These are phyloP conservation scores for Stentor roeselii DNA, from an alignment of 73 alveolate genomes.

Conservation along the genomic window DNA sequence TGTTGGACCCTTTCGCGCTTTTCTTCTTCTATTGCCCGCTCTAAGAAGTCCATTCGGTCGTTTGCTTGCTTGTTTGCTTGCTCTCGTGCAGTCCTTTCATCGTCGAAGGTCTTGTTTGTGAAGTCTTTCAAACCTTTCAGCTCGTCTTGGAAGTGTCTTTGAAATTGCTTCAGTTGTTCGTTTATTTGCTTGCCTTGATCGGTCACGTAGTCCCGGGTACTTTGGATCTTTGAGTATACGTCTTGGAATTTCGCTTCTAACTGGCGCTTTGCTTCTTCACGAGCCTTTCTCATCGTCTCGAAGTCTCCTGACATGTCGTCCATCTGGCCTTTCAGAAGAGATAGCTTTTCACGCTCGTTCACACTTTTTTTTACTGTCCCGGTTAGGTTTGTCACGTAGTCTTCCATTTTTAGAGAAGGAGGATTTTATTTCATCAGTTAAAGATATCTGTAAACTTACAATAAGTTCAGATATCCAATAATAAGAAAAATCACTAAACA, in stretches of 20 bases:
- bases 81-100: conserved; percentile 60
- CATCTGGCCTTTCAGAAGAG: conserved; percentile 74
- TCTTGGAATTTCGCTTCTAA: conserved; percentile 77
- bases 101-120: conserved; percentile 59
- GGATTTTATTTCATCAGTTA: no score
- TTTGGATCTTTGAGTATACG: conserved; percentile 66
- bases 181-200: conserved; percentile 71
- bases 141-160: conserved; percentile 59
- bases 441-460: no score
- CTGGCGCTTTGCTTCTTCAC: conserved; percentile 83
- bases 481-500: no score
- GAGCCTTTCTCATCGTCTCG: conserved; percentile 74
- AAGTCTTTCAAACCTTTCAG: conserved; percentile 58
- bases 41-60: conserved; percentile 66
- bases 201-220: conserved; percentile 63
- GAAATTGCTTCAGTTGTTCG: conserved; percentile 66
- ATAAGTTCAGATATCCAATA: no score
- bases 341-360: conserved; percentile 68
- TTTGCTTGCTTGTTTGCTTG: conserved; percentile 56
- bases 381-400: conserved; percentile 14
- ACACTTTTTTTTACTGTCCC: conserved; percentile 42
- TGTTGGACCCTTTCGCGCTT: conserved; percentile 73
- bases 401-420: conserved; percentile 24
- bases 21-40: conserved; percentile 64
- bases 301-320: conserved; percentile 78